Percentiles rank a stretch among this genome's conserved stretches.
Conservation (phyloP, 2,329 filamentous ascomycete genomes). For the Exophiala alcalophila region DNA sequence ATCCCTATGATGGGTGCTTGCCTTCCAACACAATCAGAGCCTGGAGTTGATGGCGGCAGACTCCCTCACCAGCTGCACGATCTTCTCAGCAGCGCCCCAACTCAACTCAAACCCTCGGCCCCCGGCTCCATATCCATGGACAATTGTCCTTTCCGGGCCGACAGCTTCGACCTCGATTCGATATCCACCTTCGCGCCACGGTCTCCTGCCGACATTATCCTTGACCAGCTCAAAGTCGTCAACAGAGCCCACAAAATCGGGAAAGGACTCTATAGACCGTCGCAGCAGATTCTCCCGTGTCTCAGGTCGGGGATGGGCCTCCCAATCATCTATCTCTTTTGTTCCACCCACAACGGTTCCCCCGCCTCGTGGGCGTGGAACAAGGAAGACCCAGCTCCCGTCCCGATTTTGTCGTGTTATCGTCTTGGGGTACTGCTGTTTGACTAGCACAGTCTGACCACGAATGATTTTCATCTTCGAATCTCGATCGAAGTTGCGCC, state of each 20-base stretch:
- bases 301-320: conserved; percentile 47
- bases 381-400: conserved; percentile 61
- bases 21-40: neutral
- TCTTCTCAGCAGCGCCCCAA: conserved; percentile 53
- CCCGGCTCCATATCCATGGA: conserved; percentile 60
- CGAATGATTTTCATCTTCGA: conserved; percentile 44
- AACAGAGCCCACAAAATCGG: conserved; percentile 37
- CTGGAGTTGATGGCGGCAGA: conserved; percentile 3
- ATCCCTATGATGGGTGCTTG: neutral
- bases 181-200: conserved; percentile 47
- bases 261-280: conserved; percentile 42
- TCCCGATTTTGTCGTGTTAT: conserved; percentile 63
- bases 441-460: conserved; percentile 49
- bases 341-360: conserved; percentile 66
- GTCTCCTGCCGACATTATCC: conserved; percentile 48
- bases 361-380: conserved; percentile 60
- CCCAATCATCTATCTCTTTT: conserved; percentile 59
- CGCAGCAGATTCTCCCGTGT: conserved; percentile 50
- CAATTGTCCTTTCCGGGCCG: conserved; percentile 32
- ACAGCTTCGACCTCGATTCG: conserved; percentile 53
- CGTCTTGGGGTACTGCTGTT: conserved; percentile 43
- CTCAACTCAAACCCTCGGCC: conserved; percentile 62
- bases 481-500: conserved; percentile 42
- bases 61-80: conserved; percentile 24
- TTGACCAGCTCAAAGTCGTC: conserved; percentile 43